Percentiles rank a stretch among this genome's conserved stretches.
Evolutionary conservation across 1,284 basidiomycete genomes (phyloP).

Genomic region (Thelephora terrestris): DNA sequence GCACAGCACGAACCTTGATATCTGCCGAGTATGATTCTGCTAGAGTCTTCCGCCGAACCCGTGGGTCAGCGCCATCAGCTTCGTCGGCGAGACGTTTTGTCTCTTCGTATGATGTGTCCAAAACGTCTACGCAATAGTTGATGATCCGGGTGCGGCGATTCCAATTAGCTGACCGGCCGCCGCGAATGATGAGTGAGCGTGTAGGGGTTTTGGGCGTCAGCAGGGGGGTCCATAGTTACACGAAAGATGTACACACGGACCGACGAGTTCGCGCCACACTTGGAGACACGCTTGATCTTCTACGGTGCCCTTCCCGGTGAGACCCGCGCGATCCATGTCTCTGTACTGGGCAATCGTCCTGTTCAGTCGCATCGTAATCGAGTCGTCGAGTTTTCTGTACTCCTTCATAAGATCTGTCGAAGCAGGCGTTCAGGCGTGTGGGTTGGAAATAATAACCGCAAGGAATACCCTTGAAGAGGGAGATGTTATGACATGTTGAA

Average conservation of each 20-base stretch:
- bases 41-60: slow-evolving; percentile 37
- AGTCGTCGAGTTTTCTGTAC: slow-evolving; percentile 78
- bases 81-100: slow-evolving; percentile 39
- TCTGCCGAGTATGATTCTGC: slow-evolving; percentile 59
- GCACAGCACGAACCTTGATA: slow-evolving; percentile 50
- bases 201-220: background rate
- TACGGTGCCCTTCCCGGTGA: slow-evolving; percentile 34
- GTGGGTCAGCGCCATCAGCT: slow-evolving; percentile 32
- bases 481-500: slow-evolving; percentile 70
- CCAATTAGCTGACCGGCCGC: slow-evolving; percentile 60
- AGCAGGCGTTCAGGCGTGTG: background rate
- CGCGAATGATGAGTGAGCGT: background rate
- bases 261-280: slow-evolving; percentile 76
- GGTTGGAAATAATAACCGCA: slow-evolving; percentile 5
- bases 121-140: slow-evolving; percentile 66
- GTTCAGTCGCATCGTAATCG: slow-evolving; percentile 76
- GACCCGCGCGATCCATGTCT: slow-evolving; percentile 49
- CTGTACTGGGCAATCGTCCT: slow-evolving; percentile 72
- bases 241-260: slow-evolving; percentile 34
- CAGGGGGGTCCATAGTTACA: background rate
- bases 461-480: slow-evolving; percentile 70
- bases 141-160: slow-evolving; percentile 69
- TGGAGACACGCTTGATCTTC: slow-evolving; percentile 70
- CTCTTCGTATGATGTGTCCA: slow-evolving; percentile 55
- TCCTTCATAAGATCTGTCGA: slow-evolving; percentile 70